phyloP scores from a whole-genome alignment of 139 green algal genomes.

The Volvox reticuliferus region DNA sequence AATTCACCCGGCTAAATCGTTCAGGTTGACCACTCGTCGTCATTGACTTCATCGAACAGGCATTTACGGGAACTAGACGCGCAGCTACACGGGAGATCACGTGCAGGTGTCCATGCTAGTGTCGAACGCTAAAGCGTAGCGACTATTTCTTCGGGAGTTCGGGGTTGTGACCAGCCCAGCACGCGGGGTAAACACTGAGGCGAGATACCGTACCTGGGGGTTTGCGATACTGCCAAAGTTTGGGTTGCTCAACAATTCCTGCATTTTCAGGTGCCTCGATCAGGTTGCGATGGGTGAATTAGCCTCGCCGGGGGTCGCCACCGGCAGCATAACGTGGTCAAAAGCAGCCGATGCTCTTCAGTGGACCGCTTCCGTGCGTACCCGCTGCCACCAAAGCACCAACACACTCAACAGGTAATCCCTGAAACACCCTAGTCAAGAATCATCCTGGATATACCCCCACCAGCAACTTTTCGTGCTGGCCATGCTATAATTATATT shows the following conservation, averaged over 20 bases:
- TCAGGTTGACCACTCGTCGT: too few species aligned
- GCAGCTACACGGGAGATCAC: too few species aligned
- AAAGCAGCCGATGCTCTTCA: too few species aligned
- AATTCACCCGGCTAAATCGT: too few species aligned
- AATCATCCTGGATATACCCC: too few species aligned
- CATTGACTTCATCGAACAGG: too few species aligned
- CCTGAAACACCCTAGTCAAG: neutral
- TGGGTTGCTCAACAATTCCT: constrained; percentile 33
- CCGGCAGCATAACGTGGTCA: too few species aligned
- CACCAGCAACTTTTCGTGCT: neutral
- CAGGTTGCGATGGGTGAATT: neutral
- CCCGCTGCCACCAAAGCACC: too few species aligned
- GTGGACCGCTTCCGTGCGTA: neutral
- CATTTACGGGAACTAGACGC: too few species aligned
- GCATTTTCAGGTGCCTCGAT: neutral
- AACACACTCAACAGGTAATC: neutral
- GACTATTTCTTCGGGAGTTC: neutral
- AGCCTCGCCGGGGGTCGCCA: too few species aligned
- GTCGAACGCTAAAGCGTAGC: neutral
- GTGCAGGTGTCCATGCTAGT: neutral
- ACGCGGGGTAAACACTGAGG: too few species aligned
- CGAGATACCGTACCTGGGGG: neutral
- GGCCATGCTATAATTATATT: neutral
- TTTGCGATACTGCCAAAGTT: constrained; percentile 39
- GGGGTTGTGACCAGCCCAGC: too few species aligned